phyloP scores from a whole-genome alignment of 495 filamentous ascomycete species.

The Penicillium bovifimosum region DNA sequence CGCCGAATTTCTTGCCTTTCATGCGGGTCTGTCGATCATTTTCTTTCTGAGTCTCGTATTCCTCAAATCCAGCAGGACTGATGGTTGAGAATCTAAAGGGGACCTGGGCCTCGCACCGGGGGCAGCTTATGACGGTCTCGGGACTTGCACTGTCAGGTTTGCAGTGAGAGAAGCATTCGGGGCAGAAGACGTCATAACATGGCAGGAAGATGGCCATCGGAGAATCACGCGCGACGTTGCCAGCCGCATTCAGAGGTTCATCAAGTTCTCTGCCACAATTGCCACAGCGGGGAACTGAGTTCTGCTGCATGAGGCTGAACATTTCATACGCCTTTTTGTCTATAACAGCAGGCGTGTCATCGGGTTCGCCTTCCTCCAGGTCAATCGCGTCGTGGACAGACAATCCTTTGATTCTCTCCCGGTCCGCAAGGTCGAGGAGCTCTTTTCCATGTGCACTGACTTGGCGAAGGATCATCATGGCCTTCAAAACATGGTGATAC shows the following conservation, averaged over 20 bases:
- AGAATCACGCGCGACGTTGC: conserved; percentile 50
- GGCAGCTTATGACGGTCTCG: conserved; percentile 46
- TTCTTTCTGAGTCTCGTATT: conserved; percentile 44
- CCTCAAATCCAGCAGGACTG: conserved; percentile 56
- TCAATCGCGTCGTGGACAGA: conserved; percentile 78
- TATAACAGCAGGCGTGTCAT: conserved; percentile 48
- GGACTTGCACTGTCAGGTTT: conserved; percentile 23
- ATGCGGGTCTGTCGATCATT: conserved; percentile 33
- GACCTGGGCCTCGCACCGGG: conserved; percentile 58
- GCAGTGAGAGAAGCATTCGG: conserved; percentile 54
- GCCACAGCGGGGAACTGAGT: conserved; percentile 63
- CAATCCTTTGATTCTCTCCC: conserved; percentile 70
- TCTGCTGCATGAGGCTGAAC: conserved; percentile 73
- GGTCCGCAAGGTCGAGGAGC: conserved; percentile 74
- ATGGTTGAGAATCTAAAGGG: conserved; percentile 58
- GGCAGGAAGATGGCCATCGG: conserved; percentile 71
- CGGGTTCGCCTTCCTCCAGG: conserved; percentile 66
- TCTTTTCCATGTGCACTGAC: conserved; percentile 91
- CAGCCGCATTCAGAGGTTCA: conserved; percentile 37
- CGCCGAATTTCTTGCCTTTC: conserved; percentile 55
- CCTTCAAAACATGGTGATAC: conserved; percentile 84
- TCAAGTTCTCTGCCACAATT: conserved; percentile 61
- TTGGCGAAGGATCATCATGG: conserved; percentile 82
- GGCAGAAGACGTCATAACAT: conserved; percentile 80
- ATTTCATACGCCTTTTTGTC: conserved; percentile 74